A percentile compares a stretch with the other conserved stretches of the same genome.
Conservation (phyloP, 2,329 filamentous ascomycete genomes). For the Colletotrichum eremochloae region DNA sequence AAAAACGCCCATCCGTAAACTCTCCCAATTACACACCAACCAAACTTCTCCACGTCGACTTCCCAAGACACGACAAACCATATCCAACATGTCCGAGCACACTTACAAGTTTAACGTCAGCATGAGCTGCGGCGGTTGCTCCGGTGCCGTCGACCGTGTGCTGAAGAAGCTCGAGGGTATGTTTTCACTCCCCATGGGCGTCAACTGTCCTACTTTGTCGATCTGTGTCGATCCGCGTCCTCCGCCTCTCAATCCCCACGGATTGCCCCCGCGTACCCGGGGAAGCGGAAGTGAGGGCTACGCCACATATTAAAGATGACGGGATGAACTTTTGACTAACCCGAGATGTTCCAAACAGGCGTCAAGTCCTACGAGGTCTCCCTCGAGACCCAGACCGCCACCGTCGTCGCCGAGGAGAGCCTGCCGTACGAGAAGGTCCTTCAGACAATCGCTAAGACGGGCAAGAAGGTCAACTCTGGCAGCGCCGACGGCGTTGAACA, state of each 20-base stretch:
- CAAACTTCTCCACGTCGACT: neutral
- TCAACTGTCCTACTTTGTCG: neutral
- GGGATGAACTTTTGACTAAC: conserved; percentile 8
- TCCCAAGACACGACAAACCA: conserved; percentile 19
- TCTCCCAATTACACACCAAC: conserved; percentile 30
- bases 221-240: neutral
- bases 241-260: neutral
- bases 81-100: conserved; percentile 78
- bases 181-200: conserved; percentile 47
- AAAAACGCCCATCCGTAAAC: conserved; percentile 35
- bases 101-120: conserved; percentile 94
- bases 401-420: conserved; percentile 76
- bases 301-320: neutral
- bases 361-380: conserved; percentile 89
- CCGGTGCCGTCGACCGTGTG: conserved; percentile 90
- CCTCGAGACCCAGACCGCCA: conserved; percentile 87
- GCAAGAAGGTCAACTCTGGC: conserved; percentile 87
- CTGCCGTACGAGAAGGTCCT: conserved; percentile 86
- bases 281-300: conserved; percentile 5
- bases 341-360: conserved; percentile 63
- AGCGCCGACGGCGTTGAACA: conserved; percentile 75
- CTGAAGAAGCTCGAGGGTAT: conserved; percentile 91
- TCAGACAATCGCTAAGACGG: conserved; percentile 92
- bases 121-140: conserved; percentile 98
- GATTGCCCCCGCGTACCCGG: neutral